A percentile compares a stretch with the other conserved stretches of the same genome.
Conservation (phyloP, 2,329 filamentous ascomycete species). For the Westerdykella sp. region DNA sequence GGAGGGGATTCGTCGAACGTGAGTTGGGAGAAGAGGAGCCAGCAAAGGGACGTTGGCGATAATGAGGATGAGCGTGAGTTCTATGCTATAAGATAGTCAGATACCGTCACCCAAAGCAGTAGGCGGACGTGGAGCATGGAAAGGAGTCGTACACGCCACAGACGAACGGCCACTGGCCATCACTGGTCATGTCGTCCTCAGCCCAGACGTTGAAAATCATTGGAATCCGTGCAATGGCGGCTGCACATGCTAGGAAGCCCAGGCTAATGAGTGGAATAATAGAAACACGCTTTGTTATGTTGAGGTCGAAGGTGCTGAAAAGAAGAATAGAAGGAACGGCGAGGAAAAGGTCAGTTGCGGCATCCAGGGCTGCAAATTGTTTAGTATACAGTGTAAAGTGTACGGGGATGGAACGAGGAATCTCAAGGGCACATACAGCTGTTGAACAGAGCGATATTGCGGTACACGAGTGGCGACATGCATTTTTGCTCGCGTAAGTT, state of each 20-base stretch:
- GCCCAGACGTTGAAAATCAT: conserved; percentile 8
- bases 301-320: conserved; percentile 33
- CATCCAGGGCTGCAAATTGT: conserved; percentile 20
- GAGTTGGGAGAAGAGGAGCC: conserved; percentile 3
- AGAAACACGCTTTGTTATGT: conserved; percentile 31
- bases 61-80: conserved; percentile 7
- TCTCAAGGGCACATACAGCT: conserved; percentile 23
- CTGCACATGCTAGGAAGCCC: conserved; percentile 35
- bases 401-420: not conserved
- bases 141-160: conserved; percentile 6
- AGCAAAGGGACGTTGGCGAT: conserved; percentile 9
- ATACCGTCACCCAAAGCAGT: not conserved
- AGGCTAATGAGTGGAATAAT: conserved; percentile 22
- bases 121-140: not conserved
- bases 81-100: conserved; percentile 5
- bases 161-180: conserved; percentile 4
- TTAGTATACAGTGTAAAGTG: too few relatives aligned
- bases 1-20: not conserved
- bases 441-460: conserved; percentile 42
- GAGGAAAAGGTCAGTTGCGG: conserved; percentile 30
- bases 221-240: conserved; percentile 34
- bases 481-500: conserved; percentile 3
- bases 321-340: conserved; percentile 35
- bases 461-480: conserved; percentile 36
- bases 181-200: conserved; percentile 1